Percentiles rank a stretch among this genome's conserved stretches.
These are phyloP conservation scores for Xylariaceae sp. DNA, from an alignment of 2,329 filamentous ascomycete genomes.

Conservation along the genomic window DNA sequence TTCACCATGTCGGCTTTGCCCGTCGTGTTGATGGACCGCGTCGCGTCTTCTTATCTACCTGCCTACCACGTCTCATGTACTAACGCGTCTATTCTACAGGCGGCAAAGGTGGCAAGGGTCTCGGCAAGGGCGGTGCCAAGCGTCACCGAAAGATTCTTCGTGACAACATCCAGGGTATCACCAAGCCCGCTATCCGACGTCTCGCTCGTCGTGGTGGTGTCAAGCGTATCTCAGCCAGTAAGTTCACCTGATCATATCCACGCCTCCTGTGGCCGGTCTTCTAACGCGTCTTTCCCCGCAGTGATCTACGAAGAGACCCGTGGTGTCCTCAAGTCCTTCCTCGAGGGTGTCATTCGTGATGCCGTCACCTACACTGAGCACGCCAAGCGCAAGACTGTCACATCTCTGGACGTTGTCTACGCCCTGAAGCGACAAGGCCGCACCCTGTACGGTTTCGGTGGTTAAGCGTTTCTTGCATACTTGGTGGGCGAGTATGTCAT, in stretches of 20 bases:
- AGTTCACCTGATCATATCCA: constrained; percentile 23
- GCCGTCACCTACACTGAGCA: constrained; percentile 80
- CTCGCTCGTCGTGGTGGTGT: constrained; percentile 98
- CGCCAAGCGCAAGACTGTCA: constrained; percentile 74
- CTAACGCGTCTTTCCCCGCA: constrained; percentile 45
- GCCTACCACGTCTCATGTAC: constrained; percentile 12
- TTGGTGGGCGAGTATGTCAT: constrained; percentile 2
- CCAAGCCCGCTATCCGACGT: constrained; percentile 97
- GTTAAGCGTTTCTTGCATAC: no score
- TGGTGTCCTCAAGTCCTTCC: constrained; percentile 79
- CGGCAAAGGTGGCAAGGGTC: constrained; percentile 95
- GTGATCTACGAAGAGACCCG: constrained; percentile 83
- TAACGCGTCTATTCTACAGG: constrained; percentile 65
- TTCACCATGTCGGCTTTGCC: no score
- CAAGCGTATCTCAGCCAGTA: constrained; percentile 98
- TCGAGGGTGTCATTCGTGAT: constrained; percentile 75
- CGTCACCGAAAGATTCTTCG: constrained; percentile 98
- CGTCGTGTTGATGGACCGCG: neutral
- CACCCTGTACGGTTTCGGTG: constrained; percentile 64
- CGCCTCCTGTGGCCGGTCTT: neutral
- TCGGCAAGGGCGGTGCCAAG: constrained; percentile 98
- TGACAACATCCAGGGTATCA: constrained; percentile 99
- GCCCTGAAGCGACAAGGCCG: constrained; percentile 59
- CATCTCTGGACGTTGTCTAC: constrained; percentile 61
- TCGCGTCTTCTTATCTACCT: neutral